Base-by-base conservation (phyloP, 164 flowering plant genomes). In the Litsea cubeba region DNA sequence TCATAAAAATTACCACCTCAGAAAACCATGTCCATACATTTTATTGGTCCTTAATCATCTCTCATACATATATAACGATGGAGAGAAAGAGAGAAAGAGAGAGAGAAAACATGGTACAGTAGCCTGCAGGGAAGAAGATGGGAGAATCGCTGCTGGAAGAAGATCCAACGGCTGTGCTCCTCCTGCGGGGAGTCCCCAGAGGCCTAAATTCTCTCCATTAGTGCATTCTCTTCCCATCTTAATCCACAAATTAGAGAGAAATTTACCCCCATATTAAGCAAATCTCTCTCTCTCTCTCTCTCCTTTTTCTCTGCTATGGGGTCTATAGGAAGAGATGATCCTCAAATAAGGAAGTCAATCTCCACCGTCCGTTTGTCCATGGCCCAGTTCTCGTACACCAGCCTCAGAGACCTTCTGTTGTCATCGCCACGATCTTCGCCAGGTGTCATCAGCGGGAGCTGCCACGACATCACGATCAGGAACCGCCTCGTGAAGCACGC, bases 401-500 rank as follows among this genome's bases (percentile, higher is more conserved):
- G 93, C 50, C 77, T 90, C 51, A 85, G 77, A 18, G 92, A 89
- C 79, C 76, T 89, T 2, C 23, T 76, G 26, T 18, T 78, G 20
- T 54, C n/a, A 15, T 14, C 15, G 17, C 69, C 83, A 65, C 71
- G 20, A 18, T 83, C 91, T 15, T 86, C 90, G 7, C 75, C 84
- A 14, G 65, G 46, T 71, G 73, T 69, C 40, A 69, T 72, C 60
- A 66, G 69, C 26, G 57, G 17, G 54, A 74, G 85, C 67, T 78
- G 83, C 51, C 78, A 75, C 76, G 90, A 86, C 75, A 90, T 94
- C 78, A 82, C 91, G 20, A 94, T 92, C 75, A 84, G 88, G 24
- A 91, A 92, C 81, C 92, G 88, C 50, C 89, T 94, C 14, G 96
- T 94, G 8, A 91, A 94, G 80, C 96, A 90, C 73, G 98, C 98